A percentile compares a stretch with the other conserved stretches of the same genome.
These are phyloP conservation scores for Sporothrix humicola DNA, from an alignment of 2,329 filamentous ascomycete species.

Conservation along the genomic window DNA sequence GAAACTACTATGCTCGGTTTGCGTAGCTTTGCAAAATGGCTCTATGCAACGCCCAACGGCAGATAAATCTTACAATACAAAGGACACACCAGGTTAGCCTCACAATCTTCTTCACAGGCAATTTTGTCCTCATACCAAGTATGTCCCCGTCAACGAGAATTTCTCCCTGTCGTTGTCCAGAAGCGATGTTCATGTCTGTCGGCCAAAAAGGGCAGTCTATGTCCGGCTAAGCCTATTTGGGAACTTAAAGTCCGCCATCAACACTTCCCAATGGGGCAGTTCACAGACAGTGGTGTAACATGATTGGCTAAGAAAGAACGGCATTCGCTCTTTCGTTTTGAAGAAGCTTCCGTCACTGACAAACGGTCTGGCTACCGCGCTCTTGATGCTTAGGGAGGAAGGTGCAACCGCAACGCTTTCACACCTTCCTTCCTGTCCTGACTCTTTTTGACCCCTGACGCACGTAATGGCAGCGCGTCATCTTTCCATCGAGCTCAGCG, in stretches of 20 bases:
- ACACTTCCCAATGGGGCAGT: slow-evolving; percentile 31
- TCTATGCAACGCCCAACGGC: too few relatives aligned
- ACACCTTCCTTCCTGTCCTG: neutral
- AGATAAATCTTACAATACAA: neutral
- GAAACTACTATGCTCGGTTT: too few relatives aligned
- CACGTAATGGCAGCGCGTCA: neutral
- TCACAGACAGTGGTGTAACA: slow-evolving; percentile 21
- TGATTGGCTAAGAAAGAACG: slow-evolving; percentile 30
- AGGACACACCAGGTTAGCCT: neutral
- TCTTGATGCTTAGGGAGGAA: neutral
- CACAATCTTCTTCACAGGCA: neutral
- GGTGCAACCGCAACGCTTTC: neutral
- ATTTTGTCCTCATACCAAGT: slow-evolving; percentile 9
- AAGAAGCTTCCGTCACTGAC: neutral
- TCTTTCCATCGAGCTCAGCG: too few relatives aligned
- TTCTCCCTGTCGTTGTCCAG: slow-evolving; percentile 4
- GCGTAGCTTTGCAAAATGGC: too few relatives aligned
- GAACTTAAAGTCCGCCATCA: slow-evolving; percentile 21
- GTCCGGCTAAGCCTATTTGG: slow-evolving; percentile 27
- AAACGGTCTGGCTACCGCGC: neutral
- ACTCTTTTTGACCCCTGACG: neutral
- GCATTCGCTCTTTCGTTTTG: neutral
- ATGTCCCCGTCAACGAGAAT: neutral
- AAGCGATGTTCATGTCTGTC: neutral
- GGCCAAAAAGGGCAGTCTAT: slow-evolving; percentile 22